Evolutionary conservation across 139 green algal species (phyloP).

Genomic region (Spirogloea muscicola): DNA sequence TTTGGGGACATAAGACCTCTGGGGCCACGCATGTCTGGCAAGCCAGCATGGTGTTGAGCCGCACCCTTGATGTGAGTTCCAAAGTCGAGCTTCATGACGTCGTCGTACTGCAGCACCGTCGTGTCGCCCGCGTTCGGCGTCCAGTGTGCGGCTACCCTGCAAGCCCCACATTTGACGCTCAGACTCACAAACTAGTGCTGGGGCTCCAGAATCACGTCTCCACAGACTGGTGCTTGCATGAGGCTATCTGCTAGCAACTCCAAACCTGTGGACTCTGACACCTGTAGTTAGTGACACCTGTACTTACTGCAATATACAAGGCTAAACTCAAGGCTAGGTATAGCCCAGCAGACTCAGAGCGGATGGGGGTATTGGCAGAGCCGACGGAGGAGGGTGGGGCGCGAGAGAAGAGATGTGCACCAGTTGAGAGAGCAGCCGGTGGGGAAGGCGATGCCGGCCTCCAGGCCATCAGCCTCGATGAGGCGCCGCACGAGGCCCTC

Average conservation of each 20-base stretch:
- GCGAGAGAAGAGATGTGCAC: slow-evolving; percentile 5
- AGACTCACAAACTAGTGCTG: too few species aligned
- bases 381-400: not conserved
- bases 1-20: not conserved
- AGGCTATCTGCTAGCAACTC: too few species aligned
- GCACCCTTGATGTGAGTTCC: slow-evolving; percentile 55
- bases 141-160: slow-evolving; percentile 90
- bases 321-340: too few species aligned
- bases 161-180: too few species aligned
- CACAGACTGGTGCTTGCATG: too few species aligned
- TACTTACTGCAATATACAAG: too few species aligned
- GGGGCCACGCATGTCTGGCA: too few species aligned
- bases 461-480: slow-evolving; percentile 83
- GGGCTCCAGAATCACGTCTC: too few species aligned
- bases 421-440: slow-evolving; percentile 92
- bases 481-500: slow-evolving; percentile 82
- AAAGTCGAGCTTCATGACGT: slow-evolving; percentile 98
- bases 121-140: slow-evolving; percentile 96
- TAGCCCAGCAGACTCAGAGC: too few species aligned
- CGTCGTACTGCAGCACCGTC: slow-evolving; percentile 93
- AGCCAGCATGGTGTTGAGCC: too few species aligned
- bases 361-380: not conserved
- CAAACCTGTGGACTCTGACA: too few species aligned
- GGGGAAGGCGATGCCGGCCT: slow-evolving; percentile 86
- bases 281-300: too few species aligned